Percentiles rank a stretch among this genome's conserved stretches.
phyloP scores from a whole-genome alignment of 441 rosid species.

The Cnidoscolus chayamansa region DNA sequence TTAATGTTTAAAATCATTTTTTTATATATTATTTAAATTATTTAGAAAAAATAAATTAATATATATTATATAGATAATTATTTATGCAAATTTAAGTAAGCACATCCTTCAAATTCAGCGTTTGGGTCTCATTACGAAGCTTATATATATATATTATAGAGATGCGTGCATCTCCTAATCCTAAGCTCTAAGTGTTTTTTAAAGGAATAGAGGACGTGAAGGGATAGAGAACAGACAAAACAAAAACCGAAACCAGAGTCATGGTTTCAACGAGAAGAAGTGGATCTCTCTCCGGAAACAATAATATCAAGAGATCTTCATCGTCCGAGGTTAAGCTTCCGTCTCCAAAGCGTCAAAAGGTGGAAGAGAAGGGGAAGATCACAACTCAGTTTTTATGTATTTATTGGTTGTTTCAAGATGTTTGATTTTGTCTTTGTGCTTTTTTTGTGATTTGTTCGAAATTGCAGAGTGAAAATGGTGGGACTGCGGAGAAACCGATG shows the following conservation, averaged over 20 bases:
- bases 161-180: neutral
- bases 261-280: conserved; percentile 85
- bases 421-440: conserved; percentile 2
- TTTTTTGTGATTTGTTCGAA: conserved; percentile 20
- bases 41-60: no score
- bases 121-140: no score
- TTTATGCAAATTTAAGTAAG: no score
- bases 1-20: no score
- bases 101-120: no score
- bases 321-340: conserved; percentile 68
- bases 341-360: conserved; percentile 78
- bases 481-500: conserved; percentile 46
- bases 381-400: neutral
- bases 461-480: conserved; percentile 62
- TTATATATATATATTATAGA: neutral
- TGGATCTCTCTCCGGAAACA: conserved; percentile 73
- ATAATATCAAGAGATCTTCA: conserved; percentile 57
- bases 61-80: no score
- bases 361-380: conserved; percentile 16
- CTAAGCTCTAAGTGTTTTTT: conserved; percentile 16
- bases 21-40: no score
- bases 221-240: conserved; percentile 4
- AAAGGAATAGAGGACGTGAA: conserved; percentile 10
- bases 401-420: neutral
- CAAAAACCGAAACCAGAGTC: conserved; percentile 33